These are phyloP conservation scores for Aspergillus carbonarius DNA, from an alignment of 2,329 filamentous ascomycete genomes.

Conservation along the genomic window DNA sequence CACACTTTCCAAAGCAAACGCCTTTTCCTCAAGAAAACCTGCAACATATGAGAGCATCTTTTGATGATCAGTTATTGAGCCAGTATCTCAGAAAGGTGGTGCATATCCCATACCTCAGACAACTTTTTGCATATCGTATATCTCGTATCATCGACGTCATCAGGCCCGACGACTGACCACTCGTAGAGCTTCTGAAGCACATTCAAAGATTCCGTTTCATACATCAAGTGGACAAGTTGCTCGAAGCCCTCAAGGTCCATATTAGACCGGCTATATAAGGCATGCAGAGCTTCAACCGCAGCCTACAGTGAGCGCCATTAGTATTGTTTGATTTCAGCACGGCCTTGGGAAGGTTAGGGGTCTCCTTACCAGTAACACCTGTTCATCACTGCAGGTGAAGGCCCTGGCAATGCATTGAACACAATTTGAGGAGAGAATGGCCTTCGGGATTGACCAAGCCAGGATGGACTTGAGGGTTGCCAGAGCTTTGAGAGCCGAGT, in stretches of 20 bases:
- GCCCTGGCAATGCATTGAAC: slow-evolving; percentile 70
- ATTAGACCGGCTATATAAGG: slow-evolving; percentile 72
- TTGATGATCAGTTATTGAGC: slow-evolving; percentile 9
- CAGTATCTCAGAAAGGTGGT: background rate
- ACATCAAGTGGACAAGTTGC: slow-evolving; percentile 76
- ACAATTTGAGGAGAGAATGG: slow-evolving; percentile 69
- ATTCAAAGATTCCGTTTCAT: slow-evolving; percentile 67
- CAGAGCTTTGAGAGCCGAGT: slow-evolving; percentile 73
- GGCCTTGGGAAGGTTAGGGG: slow-evolving; percentile 3
- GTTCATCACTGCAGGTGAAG: slow-evolving; percentile 67
- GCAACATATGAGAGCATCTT: slow-evolving; percentile 83
- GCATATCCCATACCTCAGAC: slow-evolving; percentile 67
- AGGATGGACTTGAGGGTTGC: slow-evolving; percentile 75
- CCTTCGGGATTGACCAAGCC: slow-evolving; percentile 83
- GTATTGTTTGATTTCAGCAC: background rate
- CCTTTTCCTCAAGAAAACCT: slow-evolving; percentile 78
- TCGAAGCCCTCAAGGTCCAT: slow-evolving; percentile 77
- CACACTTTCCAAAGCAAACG: slow-evolving; percentile 59
- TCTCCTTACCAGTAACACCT: slow-evolving; percentile 67
- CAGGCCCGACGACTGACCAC: slow-evolving; percentile 75
- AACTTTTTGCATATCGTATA: slow-evolving; percentile 93
- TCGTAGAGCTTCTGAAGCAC: slow-evolving; percentile 73
- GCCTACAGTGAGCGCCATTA: slow-evolving; percentile 53
- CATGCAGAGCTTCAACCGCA: slow-evolving; percentile 78
- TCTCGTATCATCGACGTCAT: slow-evolving; percentile 85